Percentiles rank a stretch among this genome's conserved stretches.
phyloP scores from a whole-genome alignment of 768 basidiomycete species.

The Pleurotus cornucopiae region DNA sequence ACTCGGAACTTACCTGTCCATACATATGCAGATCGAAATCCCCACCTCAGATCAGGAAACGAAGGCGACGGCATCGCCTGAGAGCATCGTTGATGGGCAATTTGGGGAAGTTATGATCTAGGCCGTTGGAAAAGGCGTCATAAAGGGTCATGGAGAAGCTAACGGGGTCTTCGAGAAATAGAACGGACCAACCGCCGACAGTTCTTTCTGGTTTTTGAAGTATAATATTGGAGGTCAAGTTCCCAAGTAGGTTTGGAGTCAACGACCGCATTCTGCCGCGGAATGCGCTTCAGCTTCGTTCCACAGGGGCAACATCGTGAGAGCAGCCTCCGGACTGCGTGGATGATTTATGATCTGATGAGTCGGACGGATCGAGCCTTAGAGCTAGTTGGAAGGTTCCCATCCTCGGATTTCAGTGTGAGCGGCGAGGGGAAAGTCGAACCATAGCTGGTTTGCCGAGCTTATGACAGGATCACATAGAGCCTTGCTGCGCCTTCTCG shows the following conservation, averaged over 20 bases:
- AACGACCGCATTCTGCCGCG: not conserved
- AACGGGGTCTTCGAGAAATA: not conserved
- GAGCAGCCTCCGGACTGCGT: not conserved
- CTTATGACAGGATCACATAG: not conserved
- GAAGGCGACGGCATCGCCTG: not conserved
- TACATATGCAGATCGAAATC: not conserved
- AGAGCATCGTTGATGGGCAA: not conserved
- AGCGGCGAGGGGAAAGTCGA: not conserved
- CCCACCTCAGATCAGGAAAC: not conserved
- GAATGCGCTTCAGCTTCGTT: not conserved
- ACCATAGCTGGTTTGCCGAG: not conserved
- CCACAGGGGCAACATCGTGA: constrained; percentile 3
- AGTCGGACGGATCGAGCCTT: not conserved
- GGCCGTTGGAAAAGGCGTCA: not conserved
- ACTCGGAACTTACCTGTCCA: not conserved
- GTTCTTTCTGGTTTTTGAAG: not conserved
- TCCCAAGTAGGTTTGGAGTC: not conserved
- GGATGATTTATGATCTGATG: not conserved
- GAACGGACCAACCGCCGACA: not conserved
- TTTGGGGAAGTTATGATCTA: not conserved
- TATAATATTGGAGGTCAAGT: not conserved
- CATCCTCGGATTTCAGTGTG: constrained; percentile 3
- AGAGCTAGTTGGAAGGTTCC: not conserved
- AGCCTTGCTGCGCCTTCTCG: not conserved
- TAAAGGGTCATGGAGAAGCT: not conserved